Conservation (phyloP, 805 yeast species). For the Candida wancherniae region DNA sequence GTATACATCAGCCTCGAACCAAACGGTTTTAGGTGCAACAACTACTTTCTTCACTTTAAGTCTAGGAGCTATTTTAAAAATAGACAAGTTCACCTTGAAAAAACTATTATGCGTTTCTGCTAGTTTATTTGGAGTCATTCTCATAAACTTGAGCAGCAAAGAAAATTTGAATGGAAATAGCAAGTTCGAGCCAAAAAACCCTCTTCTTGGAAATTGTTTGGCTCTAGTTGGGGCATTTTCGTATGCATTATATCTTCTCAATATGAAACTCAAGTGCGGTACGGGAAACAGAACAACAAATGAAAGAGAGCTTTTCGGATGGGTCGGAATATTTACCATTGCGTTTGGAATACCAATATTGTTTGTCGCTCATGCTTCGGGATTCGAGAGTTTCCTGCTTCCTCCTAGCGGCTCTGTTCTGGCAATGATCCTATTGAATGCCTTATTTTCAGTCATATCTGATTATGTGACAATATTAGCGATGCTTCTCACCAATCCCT, state of each 20-base stretch:
- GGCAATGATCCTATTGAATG: slow-evolving; percentile 35
- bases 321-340: slow-evolving; percentile 41
- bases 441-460: slow-evolving; percentile 43
- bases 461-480: slow-evolving; percentile 50
- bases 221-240: slow-evolving; percentile 44
- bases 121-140: slow-evolving; percentile 44
- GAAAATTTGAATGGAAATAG: slow-evolving; percentile 5
- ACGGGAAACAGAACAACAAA: slow-evolving; percentile 39
- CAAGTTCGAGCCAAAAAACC: slow-evolving; percentile 31
- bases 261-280: slow-evolving; percentile 43
- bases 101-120: slow-evolving; percentile 40
- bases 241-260: slow-evolving; percentile 42
- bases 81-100: slow-evolving; percentile 39
- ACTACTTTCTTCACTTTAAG: slow-evolving; percentile 48
- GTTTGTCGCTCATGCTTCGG: slow-evolving; percentile 29
- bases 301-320: slow-evolving; percentile 45
- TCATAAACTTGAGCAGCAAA: slow-evolving; percentile 34
- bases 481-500: slow-evolving; percentile 49
- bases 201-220: slow-evolving; percentile 41
- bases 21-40: slow-evolving; percentile 47
- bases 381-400: slow-evolving; percentile 37
- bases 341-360: slow-evolving; percentile 38
- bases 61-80: slow-evolving; percentile 36
- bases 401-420: slow-evolving; percentile 34
- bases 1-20: slow-evolving; percentile 51